phyloP scores from a whole-genome alignment of 495 filamentous ascomycete genomes.

The Penicillium steckii region DNA sequence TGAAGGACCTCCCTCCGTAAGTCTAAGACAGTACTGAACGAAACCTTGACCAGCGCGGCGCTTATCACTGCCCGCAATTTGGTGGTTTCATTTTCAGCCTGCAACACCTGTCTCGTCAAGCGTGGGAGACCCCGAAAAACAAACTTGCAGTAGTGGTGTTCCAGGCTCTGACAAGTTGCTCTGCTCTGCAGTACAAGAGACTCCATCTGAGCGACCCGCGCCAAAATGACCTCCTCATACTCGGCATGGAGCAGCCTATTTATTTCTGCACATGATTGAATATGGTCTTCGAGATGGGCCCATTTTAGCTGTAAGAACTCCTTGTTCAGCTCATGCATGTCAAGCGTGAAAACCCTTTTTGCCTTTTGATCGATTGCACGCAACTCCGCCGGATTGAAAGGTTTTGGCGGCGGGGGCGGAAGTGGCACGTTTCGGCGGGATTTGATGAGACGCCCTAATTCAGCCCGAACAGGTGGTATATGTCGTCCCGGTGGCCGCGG shows the following conservation, averaged over 20 bases:
- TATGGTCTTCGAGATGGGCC: not conserved
- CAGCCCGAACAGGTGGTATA: not conserved
- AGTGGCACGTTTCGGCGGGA: slow-evolving; percentile 5
- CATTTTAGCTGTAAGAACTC: slow-evolving; percentile 8
- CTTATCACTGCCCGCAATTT: not conserved
- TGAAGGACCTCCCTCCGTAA: not conserved
- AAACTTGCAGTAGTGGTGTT: slow-evolving; percentile 19
- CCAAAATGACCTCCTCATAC: not conserved
- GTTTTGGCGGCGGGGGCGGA: not conserved
- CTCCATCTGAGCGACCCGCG: slow-evolving; percentile 2
- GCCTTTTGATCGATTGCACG: slow-evolving; percentile 3
- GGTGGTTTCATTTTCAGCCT: not conserved
- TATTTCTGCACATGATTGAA: not conserved
- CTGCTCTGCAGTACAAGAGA: not conserved
- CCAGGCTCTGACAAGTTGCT: not conserved
- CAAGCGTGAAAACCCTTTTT: not conserved
- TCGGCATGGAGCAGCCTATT: not conserved
- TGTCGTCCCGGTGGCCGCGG: not conserved
- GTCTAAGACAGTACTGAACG: not conserved
- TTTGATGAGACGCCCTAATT: slow-evolving; percentile 4
- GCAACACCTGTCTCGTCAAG: not conserved
- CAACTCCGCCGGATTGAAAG: slow-evolving; percentile 2
- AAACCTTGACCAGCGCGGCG: not conserved
- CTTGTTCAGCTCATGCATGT: not conserved
- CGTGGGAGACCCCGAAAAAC: slow-evolving; percentile 3